These are phyloP conservation scores for Cercospora brassicicola DNA, from an alignment of 2,329 filamentous ascomycete genomes.

Conservation along the genomic window DNA sequence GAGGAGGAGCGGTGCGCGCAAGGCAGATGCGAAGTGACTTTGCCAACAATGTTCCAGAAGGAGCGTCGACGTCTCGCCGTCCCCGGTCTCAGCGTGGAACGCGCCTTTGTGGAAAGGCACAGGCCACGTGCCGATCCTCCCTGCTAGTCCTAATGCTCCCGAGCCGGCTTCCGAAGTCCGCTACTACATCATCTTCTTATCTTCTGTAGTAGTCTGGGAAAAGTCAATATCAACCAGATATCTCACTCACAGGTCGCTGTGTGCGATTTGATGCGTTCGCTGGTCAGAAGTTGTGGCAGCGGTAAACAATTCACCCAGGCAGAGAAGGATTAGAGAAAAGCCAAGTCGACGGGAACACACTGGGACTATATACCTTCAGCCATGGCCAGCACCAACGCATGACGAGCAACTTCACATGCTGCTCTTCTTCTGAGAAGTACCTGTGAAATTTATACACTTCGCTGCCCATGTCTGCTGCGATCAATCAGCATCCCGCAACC, in stretches of 20 bases:
- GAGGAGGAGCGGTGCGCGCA: background rate
- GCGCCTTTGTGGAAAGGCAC: background rate
- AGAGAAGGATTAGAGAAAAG: background rate
- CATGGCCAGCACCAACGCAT: background rate
- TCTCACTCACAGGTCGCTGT: background rate
- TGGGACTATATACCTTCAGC: background rate
- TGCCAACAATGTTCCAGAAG: constrained; percentile 6
- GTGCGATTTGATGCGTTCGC: background rate
- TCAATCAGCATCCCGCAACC: background rate
- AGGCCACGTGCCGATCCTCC: background rate
- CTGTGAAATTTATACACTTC: background rate
- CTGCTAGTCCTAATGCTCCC: background rate
- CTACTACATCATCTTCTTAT: background rate
- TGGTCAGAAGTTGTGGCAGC: background rate
- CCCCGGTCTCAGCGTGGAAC: background rate
- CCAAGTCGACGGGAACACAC: background rate
- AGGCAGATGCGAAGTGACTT: background rate
- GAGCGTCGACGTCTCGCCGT: background rate
- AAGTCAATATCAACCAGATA: background rate
- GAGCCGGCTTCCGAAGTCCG: background rate
- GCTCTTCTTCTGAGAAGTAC: background rate
- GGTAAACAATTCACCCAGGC: background rate
- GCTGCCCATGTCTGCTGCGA: background rate
- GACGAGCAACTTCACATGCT: background rate
- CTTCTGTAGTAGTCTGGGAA: background rate